These are phyloP conservation scores for Podosphaera xanthii DNA, from an alignment of 2,329 filamentous ascomycete species.

Conservation along the genomic window DNA sequence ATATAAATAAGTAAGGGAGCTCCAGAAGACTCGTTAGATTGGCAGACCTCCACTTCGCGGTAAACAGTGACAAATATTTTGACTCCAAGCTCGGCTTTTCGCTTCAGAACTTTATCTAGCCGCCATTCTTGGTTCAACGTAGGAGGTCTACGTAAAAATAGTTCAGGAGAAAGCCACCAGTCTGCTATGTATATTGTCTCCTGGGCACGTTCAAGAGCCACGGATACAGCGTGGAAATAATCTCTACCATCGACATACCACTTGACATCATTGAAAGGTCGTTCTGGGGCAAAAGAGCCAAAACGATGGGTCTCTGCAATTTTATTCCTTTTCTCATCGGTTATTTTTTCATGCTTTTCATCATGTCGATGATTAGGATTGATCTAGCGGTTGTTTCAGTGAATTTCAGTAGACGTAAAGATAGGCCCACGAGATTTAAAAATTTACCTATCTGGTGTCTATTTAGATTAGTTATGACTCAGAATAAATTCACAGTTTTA, in stretches of 20 bases:
- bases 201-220: slow-evolving; percentile 68
- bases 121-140: slow-evolving; percentile 67
- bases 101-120: slow-evolving; percentile 68
- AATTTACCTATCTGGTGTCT: slow-evolving; percentile 39
- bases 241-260: slow-evolving; percentile 95
- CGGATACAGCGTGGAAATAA: slow-evolving; percentile 87
- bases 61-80: slow-evolving; percentile 90
- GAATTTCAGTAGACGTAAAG: not conserved
- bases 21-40: too few relatives aligned
- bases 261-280: slow-evolving; percentile 68
- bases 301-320: slow-evolving; percentile 61
- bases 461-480: not conserved
- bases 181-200: slow-evolving; percentile 92
- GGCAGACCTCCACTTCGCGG: slow-evolving; percentile 34
- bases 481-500: not conserved
- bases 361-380: slow-evolving; percentile 84
- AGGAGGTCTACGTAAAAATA: slow-evolving; percentile 69
- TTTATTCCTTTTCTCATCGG: slow-evolving; percentile 54
- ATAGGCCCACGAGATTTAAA: slow-evolving; percentile 31
- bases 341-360: slow-evolving; percentile 68
- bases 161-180: slow-evolving; percentile 86
- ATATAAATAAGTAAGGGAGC: slow-evolving; percentile 18
- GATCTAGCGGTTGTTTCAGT: slow-evolving; percentile 21
- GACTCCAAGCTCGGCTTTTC: slow-evolving; percentile 73
- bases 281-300: slow-evolving; percentile 73